Conservation (phyloP, 345 rosid genomes). For the Pugionium cornutum region DNA sequence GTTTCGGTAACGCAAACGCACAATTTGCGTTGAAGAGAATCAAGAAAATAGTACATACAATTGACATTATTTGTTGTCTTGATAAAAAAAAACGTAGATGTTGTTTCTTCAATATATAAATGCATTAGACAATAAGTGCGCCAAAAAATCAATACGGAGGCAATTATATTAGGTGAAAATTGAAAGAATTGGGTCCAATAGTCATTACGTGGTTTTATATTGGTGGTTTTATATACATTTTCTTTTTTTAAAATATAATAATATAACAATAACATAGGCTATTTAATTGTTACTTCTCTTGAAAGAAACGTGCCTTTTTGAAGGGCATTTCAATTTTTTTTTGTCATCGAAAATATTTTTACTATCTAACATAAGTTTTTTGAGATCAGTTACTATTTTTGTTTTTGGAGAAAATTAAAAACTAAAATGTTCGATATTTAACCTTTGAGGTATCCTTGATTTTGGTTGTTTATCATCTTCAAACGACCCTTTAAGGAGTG, state of each 20-base stretch:
- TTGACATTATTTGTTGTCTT: slow-evolving; percentile 31
- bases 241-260: neutral
- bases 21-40: slow-evolving; percentile 13
- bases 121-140: slow-evolving; percentile 26
- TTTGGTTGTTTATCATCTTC: too few species aligned
- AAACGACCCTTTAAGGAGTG: neutral
- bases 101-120: slow-evolving; percentile 24
- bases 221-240: slow-evolving; percentile 11
- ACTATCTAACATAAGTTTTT: too few species aligned
- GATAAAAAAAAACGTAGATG: neutral
- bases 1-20: slow-evolving; percentile 28
- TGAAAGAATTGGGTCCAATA: slow-evolving; percentile 36
- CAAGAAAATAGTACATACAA: slow-evolving; percentile 16
- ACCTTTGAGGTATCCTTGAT: too few species aligned
- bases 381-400: too few species aligned
- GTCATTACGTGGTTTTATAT: slow-evolving; percentile 27
- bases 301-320: slow-evolving; percentile 9
- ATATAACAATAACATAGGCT: slow-evolving; percentile 34
- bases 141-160: slow-evolving; percentile 24
- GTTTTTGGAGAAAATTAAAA: too few species aligned
- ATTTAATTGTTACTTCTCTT: slow-evolving; percentile 30
- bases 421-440: too few species aligned
- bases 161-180: slow-evolving; percentile 42
- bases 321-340: neutral
- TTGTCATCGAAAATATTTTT: neutral